Conservation (phyloP, 2,329 filamentous ascomycete genomes). For the Neonectria faginata region DNA sequence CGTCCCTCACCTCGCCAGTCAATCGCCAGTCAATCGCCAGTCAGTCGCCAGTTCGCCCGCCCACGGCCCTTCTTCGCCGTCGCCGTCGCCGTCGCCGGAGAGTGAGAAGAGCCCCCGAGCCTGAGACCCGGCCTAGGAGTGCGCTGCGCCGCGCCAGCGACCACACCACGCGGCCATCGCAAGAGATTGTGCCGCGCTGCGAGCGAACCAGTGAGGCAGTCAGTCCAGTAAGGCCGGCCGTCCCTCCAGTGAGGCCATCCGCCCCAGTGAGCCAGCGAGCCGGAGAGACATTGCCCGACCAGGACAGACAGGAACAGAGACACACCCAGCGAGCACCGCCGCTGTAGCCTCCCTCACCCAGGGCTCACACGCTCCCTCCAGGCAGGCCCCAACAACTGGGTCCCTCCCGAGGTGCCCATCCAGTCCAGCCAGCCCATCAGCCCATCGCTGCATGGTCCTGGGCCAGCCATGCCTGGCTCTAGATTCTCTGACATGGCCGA, state of each 20-base stretch:
- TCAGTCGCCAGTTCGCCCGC: not conserved
- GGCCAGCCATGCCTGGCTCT: slow-evolving; percentile 45
- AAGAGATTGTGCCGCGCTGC: slow-evolving; percentile 4
- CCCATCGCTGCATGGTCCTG: slow-evolving; percentile 47
- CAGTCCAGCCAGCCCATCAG: slow-evolving; percentile 38
- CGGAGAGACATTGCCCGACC: not conserved
- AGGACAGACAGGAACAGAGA: slow-evolving; percentile 1
- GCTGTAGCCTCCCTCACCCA: too few relatives aligned
- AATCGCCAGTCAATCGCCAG: not conserved
- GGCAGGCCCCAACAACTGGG: slow-evolving; percentile 29
- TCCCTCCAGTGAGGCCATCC: not conserved
- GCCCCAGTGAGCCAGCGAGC: slow-evolving; percentile 13
- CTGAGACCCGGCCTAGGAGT: slow-evolving; percentile 19
- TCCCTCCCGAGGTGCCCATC: slow-evolving; percentile 36
- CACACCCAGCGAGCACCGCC: too few relatives aligned
- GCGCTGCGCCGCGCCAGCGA: slow-evolving; percentile 21
- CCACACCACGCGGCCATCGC: slow-evolving; percentile 21
- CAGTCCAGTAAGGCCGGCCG: not conserved
- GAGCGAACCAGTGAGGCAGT: too few relatives aligned
- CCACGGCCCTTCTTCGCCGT: not conserved
- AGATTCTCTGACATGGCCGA: slow-evolving; percentile 53
- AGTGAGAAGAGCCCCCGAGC: not conserved
- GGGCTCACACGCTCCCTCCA: not conserved
- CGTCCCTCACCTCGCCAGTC: slow-evolving; percentile 17
- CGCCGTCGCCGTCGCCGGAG: slow-evolving; percentile 7